Evolutionary conservation across 306 rosid genomes (phyloP).

Genomic region (Parietaria judaica): DNA sequence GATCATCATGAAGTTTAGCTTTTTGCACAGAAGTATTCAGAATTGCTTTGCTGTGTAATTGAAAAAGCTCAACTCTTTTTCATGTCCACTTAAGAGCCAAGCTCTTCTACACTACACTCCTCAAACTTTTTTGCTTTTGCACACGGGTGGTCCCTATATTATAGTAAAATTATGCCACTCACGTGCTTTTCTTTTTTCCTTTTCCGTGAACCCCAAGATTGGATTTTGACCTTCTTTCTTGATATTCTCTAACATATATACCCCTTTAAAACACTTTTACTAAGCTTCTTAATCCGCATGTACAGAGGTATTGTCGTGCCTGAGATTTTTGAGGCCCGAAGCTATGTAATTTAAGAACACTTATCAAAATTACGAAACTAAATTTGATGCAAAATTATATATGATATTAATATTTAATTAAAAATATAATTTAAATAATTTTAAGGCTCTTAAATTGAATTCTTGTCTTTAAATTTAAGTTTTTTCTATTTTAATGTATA

Average conservation of each 20-base stretch:
- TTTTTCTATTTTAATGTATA: too few relatives aligned
- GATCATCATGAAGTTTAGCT: neutral
- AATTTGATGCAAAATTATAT: too few relatives aligned
- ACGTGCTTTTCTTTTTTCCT: constrained; percentile 5
- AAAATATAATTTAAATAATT: too few relatives aligned
- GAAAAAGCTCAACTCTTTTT: neutral
- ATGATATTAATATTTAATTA: too few relatives aligned
- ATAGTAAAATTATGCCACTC: constrained; percentile 19
- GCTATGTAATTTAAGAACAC: too few relatives aligned
- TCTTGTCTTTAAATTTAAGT: too few relatives aligned
- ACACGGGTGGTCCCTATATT: constrained; percentile 25
- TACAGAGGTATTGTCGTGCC: too few relatives aligned
- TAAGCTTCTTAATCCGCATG: neutral
- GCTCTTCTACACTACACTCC: neutral
- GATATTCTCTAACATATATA: constrained; percentile 1
- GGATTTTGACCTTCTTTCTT: neutral
- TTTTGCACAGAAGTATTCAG: constrained; percentile 8
- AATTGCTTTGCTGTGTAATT: constrained; percentile 4
- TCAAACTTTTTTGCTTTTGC: constrained; percentile 19
- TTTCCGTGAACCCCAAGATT: neutral
- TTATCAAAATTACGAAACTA: too few relatives aligned
- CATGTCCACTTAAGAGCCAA: constrained; percentile 10
- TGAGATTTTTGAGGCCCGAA: too few relatives aligned
- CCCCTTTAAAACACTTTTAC: constrained; percentile 3
- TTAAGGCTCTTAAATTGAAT: too few relatives aligned